Percentiles rank a stretch among this genome's conserved stretches.
phyloP scores from a whole-genome alignment of 345 rosid genomes.

The Arabidopsis thaliana region DNA sequence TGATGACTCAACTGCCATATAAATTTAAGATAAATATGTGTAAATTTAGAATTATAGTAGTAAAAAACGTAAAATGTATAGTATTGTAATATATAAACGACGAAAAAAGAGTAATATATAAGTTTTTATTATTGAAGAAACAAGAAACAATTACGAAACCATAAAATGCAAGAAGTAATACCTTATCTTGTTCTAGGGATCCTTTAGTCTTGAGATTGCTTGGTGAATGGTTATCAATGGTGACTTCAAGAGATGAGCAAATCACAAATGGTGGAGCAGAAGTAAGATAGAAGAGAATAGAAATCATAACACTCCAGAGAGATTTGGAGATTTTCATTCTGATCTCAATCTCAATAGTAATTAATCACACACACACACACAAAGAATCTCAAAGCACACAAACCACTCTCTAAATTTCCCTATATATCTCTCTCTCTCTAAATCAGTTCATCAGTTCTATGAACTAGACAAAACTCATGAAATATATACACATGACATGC shows the following conservation, averaged over 20 bases:
- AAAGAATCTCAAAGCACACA: slow-evolving; percentile 11
- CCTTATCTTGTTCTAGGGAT: slow-evolving; percentile 26
- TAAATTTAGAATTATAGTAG: background rate
- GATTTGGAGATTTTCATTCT: slow-evolving; percentile 19
- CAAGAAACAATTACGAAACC: background rate
- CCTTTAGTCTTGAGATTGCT: slow-evolving; percentile 31
- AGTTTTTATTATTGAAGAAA: slow-evolving; percentile 8
- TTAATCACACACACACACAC: slow-evolving; percentile 1
- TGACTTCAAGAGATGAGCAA: slow-evolving; percentile 42
- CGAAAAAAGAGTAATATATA: background rate
- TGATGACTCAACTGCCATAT: slow-evolving; percentile 56
- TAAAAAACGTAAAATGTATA: slow-evolving; percentile 16
- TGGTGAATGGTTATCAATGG: slow-evolving; percentile 41
- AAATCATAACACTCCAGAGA: slow-evolving; percentile 10
- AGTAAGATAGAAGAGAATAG: slow-evolving; percentile 26
- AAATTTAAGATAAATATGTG: background rate
- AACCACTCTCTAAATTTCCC: background rate
- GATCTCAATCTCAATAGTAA: slow-evolving; percentile 16
- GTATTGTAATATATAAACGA: background rate
- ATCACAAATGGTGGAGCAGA: slow-evolving; percentile 25
- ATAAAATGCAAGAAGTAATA: background rate
- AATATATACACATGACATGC: slow-evolving; percentile 41
- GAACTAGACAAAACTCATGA: slow-evolving; percentile 19
- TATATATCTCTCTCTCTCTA: background rate
- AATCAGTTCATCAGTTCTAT: slow-evolving; percentile 1